Evolutionary conservation across 2,329 filamentous ascomycete genomes (phyloP), one percentile per base, ranked within the genome.

Genomic region (Pseudogymnoascus pannorum): DNA sequence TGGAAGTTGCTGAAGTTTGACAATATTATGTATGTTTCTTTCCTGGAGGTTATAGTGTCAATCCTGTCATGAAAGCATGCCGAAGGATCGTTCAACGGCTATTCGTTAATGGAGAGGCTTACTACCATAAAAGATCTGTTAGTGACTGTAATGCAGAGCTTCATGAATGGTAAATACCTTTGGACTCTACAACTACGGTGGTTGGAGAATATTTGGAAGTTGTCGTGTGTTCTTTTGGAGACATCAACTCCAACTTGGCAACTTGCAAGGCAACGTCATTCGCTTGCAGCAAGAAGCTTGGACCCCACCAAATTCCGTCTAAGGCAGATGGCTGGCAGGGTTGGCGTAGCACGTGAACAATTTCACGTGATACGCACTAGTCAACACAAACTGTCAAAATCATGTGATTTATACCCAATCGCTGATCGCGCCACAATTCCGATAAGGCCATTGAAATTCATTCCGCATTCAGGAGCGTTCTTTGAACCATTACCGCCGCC

Each of bases 1-100:
- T 77, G 70, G 62, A 63, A 24, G 64, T 63, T 62, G 60, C 60
- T 36, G 29, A 29, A 33, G 18, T 63, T 66, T 24, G 48, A 33
- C 48, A 33, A 31, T 54, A 20, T 54, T 54, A 26, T 54, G n/a
- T 54, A 8, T 14, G 60, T 60, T 22, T 59, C 14, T 40, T 18
- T 57, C 11, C 58, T 54, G 54, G 44, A 31, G 58, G 44, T 59
- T 51, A 33, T 18, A 26, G 33, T 57, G 58, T 65, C 26, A 54
- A 31, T 54, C 26, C 48, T 33, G 48, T 31, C 16, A 54, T 54
- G 24, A 54, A 26, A 54, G 48, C 31, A 31, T 31, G n/a, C 26
- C 5, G 33, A 31, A 7, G n/a, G 26, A 5, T 31, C 48, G 48
- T 26, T 8, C 14, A 20, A 16, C 31, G 20, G 48, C n/a, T 54